Evolutionary conservation across 148 eudicot species (phyloP), one percentile per base, ranked within the genome.

Genomic region (Nepenthes mirabilis): DNA sequence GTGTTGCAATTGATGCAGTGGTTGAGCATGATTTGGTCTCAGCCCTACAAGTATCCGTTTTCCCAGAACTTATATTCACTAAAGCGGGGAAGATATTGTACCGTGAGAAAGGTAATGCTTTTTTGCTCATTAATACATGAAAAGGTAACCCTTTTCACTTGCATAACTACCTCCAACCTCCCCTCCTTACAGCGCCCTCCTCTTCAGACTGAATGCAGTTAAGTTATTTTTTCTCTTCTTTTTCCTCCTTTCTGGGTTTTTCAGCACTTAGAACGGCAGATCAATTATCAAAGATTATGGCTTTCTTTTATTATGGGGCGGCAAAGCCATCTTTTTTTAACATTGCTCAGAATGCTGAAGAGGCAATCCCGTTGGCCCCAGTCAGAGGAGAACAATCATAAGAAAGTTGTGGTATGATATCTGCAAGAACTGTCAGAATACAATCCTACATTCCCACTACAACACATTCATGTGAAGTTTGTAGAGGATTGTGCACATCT

Each of bases 1-100:
- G 98, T 77, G 96, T 93, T 43, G 96, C 98, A 32, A 72, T 93
- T 61, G 98, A 93, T 79, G 96, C 96, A 56, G 80, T 83, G 36
- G 70, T 75, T 33, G 91, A 93, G 75, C 53, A 53, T 72, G 95
- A 88, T 74, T 78, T 93, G 73, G 89, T 72, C 68, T 79, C 98
- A 49, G 80, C 95, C 57, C 67, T 93, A 52, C 74, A 86, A 73
- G 98, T 93, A 34, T 82, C 95, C 14, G 57, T 50, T 52, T 93
- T 78, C 66, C 98, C 98, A 13, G 88, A 88, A 68, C 85, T 93
- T 66, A 80, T 93, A 68, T 93, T 93, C 74, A 86, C 87, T 9
- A 93, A 93, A 73, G 80, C 98, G 14, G 98, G 98, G 63, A 93
- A 83, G 73, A 80, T 93, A 68, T 73, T 93, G 50, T 82, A 93